phyloP scores from a whole-genome alignment of 345 rosid genomes.

The Brassica rapa region DNA sequence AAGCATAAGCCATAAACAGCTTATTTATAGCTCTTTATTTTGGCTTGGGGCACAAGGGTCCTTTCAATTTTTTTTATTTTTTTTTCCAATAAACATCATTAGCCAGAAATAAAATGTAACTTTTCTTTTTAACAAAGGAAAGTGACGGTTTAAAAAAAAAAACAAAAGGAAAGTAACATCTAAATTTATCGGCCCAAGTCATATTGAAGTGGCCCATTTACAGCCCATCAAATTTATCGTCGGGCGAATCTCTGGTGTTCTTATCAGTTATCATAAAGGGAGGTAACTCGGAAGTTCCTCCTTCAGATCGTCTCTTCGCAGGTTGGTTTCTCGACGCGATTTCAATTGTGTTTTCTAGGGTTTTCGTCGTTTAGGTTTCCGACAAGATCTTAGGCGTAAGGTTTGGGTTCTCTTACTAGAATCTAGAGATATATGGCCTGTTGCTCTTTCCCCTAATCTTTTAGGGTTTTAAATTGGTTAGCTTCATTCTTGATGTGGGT shows the following conservation, averaged over 20 bases:
- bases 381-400: background rate
- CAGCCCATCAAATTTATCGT: slow-evolving; percentile 8
- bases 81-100: background rate
- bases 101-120: no score
- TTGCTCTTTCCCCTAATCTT: background rate
- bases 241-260: slow-evolving; percentile 6
- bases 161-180: background rate
- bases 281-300: background rate
- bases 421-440: background rate
- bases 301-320: slow-evolving; percentile 5
- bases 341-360: background rate
- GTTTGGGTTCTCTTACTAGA: background rate
- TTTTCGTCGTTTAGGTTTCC: slow-evolving; percentile 5
- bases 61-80: background rate
- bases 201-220: background rate
- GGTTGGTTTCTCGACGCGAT: slow-evolving; percentile 4
- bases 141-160: no score
- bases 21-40: background rate
- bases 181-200: slow-evolving; percentile 1
- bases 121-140: no score
- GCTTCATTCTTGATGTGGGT: slow-evolving; percentile 6
- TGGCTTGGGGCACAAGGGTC: background rate
- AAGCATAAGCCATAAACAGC: background rate
- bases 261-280: slow-evolving; percentile 9
- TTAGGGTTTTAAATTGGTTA: slow-evolving; percentile 27